phyloP scores from a whole-genome alignment of 2,329 filamentous ascomycete genomes.

The Penicillium hordei region DNA sequence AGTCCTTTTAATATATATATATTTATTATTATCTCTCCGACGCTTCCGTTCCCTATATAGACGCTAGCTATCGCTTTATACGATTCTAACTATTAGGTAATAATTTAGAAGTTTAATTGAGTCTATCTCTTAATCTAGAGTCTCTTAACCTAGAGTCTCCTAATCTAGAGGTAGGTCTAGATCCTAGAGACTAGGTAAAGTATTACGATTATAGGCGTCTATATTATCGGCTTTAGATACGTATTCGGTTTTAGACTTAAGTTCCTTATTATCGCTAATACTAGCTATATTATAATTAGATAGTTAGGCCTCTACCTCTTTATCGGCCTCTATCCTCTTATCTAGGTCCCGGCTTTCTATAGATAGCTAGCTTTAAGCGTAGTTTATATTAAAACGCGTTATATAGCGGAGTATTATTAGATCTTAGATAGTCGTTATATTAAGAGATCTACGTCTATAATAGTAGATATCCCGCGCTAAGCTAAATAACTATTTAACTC shows the following conservation, averaged over 20 bases:
- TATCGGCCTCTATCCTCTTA: background rate
- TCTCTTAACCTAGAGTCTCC: too few species aligned
- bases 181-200: background rate
- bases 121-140: too few species aligned
- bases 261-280: background rate
- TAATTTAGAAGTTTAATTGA: too few species aligned
- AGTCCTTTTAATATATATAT: too few species aligned
- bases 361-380: background rate
- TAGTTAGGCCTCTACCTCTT: background rate
- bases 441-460: background rate
- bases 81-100: too few species aligned
- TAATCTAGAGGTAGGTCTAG: too few species aligned
- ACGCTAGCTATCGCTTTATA: too few species aligned
- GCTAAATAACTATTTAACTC: background rate
- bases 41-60: too few species aligned
- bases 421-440: background rate
- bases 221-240: background rate
- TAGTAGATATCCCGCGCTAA: background rate
- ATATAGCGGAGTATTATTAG: background rate
- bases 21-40: background rate
- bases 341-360: background rate
- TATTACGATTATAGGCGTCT: background rate
- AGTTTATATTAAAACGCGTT: background rate
- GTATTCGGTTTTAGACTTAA: background rate
- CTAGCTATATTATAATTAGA: background rate